Conservation (phyloP, 2,329 filamentous ascomycete species). For the Botrytis hyacinthi region DNA sequence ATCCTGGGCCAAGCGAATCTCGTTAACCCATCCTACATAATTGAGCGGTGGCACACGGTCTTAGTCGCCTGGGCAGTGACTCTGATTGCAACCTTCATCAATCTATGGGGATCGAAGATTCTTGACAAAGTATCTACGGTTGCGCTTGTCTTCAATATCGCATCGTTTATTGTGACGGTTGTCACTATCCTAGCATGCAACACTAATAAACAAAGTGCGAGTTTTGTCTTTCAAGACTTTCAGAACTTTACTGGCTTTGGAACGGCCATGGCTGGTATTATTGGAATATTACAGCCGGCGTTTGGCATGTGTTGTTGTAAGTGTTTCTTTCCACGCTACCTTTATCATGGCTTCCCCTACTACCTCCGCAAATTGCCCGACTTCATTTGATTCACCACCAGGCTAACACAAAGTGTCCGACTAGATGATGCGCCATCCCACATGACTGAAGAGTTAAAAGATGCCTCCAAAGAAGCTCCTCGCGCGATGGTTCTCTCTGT, state of each 20-base stretch:
- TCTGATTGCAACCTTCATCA: slow-evolving; percentile 45
- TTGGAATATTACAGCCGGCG: slow-evolving; percentile 53
- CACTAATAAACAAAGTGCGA: slow-evolving; percentile 51
- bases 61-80: slow-evolving; percentile 52
- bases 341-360: background rate
- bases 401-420: slow-evolving; percentile 34
- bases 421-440: slow-evolving; percentile 45
- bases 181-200: slow-evolving; percentile 53
- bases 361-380: background rate
- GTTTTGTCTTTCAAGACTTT: slow-evolving; percentile 55
- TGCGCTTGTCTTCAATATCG: slow-evolving; percentile 53
- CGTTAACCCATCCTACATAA: slow-evolving; percentile 49
- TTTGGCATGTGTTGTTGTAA: slow-evolving; percentile 53
- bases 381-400: background rate
- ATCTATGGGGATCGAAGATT: slow-evolving; percentile 50
- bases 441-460: slow-evolving; percentile 55
- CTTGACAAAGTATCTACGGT: slow-evolving; percentile 51
- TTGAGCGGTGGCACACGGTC: slow-evolving; percentile 56
- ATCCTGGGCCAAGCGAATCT: slow-evolving; percentile 54
- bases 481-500: slow-evolving; percentile 49
- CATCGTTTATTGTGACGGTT: slow-evolving; percentile 51
- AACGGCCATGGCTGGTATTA: slow-evolving; percentile 49
- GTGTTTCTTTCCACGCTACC: slow-evolving; percentile 1
- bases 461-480: slow-evolving; percentile 51
- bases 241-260: slow-evolving; percentile 54